These are phyloP conservation scores for Wickerhamomyces canadensis DNA, from an alignment of 805 yeast species.

Conservation along the genomic window DNA sequence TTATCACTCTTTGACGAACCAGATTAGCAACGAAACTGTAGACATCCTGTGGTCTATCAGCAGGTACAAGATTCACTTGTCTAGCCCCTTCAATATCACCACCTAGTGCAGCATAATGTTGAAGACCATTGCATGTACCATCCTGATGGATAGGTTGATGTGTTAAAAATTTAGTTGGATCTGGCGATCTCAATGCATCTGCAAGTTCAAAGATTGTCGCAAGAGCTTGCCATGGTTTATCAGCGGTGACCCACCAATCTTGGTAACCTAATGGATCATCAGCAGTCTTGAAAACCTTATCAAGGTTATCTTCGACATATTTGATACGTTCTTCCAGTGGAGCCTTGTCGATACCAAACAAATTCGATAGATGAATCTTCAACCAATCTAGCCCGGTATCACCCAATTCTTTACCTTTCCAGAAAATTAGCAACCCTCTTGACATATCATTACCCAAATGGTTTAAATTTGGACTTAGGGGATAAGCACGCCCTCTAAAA, in stretches of 20 bases:
- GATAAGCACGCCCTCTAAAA: slow-evolving; percentile 82
- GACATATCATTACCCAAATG: slow-evolving; percentile 78
- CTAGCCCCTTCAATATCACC: slow-evolving; percentile 81
- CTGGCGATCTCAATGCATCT: slow-evolving; percentile 53
- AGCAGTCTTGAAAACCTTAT: slow-evolving; percentile 52
- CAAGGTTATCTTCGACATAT: slow-evolving; percentile 53
- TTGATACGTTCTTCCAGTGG: slow-evolving; percentile 57
- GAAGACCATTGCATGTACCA: slow-evolving; percentile 83
- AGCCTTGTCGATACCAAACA: slow-evolving; percentile 71
- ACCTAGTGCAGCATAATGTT: slow-evolving; percentile 83
- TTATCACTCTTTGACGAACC: slow-evolving; percentile 49
- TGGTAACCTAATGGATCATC: slow-evolving; percentile 51
- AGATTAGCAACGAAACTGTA: slow-evolving; percentile 64
- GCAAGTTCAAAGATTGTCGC: slow-evolving; percentile 63
- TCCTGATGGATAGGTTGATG: slow-evolving; percentile 82
- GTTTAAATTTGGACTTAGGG: slow-evolving; percentile 73
- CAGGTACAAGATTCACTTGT: slow-evolving; percentile 71
- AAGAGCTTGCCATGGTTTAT: slow-evolving; percentile 80
- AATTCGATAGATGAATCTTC: slow-evolving; percentile 68
- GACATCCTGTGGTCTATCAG: slow-evolving; percentile 72
- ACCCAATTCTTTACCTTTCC: slow-evolving; percentile 73
- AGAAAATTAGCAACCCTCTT: slow-evolving; percentile 63
- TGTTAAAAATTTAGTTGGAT: slow-evolving; percentile 61
- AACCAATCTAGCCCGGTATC: slow-evolving; percentile 64
- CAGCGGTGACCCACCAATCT: slow-evolving; percentile 69